Conservation (phyloP, 192 early-diverging fungal species). For the Linnemannia exigua region DNA sequence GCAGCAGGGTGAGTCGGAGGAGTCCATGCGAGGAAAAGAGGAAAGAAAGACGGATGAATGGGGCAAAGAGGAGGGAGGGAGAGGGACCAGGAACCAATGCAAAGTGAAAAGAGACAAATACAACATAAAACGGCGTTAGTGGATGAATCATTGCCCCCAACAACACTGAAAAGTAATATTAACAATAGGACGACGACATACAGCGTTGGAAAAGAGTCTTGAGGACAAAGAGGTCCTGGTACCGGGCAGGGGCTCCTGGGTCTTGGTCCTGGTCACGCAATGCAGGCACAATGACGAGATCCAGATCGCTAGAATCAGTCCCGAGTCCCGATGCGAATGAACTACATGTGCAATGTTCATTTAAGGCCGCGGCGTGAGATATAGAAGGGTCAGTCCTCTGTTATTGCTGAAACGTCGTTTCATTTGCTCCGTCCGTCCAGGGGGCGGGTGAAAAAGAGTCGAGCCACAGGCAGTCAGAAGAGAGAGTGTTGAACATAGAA, state of each 20-base stretch:
- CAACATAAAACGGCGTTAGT: background rate
- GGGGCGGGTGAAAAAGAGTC: background rate
- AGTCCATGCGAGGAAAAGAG: background rate
- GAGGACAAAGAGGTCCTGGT: conserved; percentile 48
- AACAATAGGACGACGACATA: conserved; percentile 12
- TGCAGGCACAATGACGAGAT: conserved; percentile 48
- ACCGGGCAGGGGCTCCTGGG: conserved; percentile 23
- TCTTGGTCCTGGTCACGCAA: conserved; percentile 48
- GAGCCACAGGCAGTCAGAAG: background rate
- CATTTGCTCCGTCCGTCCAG: background rate
- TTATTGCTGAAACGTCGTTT: background rate
- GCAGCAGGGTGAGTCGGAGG: background rate
- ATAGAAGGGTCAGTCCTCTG: conserved; percentile 6
- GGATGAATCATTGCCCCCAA: background rate
- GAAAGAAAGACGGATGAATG: too few relatives aligned
- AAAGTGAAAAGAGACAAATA: conserved; percentile 1
- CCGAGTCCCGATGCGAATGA: conserved; percentile 55
- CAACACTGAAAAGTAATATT: background rate
- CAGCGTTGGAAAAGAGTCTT: conserved; percentile 54
- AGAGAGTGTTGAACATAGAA: too few relatives aligned
- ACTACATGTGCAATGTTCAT: background rate
- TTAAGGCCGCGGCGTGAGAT: background rate
- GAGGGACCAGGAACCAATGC: background rate
- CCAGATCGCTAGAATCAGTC: conserved; percentile 48
- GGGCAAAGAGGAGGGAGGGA: background rate